Conservation (phyloP, 768 basidiomycete genomes). For the Boletus patriciae region DNA sequence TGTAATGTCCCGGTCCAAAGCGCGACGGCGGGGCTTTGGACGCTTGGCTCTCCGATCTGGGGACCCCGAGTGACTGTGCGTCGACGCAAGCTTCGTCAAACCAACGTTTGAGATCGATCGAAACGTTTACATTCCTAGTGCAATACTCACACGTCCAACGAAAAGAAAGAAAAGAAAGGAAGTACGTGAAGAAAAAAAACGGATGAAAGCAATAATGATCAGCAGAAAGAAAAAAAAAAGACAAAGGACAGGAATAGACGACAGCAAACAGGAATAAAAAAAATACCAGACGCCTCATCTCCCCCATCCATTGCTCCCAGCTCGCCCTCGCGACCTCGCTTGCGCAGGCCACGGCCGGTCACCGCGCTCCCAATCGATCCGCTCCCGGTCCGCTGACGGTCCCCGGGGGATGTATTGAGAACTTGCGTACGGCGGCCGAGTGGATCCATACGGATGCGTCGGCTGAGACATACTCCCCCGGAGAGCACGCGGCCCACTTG, state of each 20-base stretch:
- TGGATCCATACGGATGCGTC: conserved; percentile 19
- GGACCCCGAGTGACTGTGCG: not conserved
- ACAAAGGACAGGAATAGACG: too few relatives aligned
- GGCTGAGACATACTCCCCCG: conserved; percentile 29
- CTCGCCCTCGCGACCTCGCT: conserved; percentile 32
- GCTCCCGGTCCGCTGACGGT: conserved; percentile 53
- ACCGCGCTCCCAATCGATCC: conserved; percentile 47
- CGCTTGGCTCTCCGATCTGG: not conserved
- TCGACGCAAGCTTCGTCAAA: conserved; percentile 1
- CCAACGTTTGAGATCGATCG: not conserved
- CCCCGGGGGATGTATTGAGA: conserved; percentile 47
- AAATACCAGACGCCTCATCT: conserved; percentile 20
- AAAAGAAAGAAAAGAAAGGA: conserved; percentile 10
- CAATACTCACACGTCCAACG: conserved; percentile 8
- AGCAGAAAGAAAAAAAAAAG: conserved; percentile 13
- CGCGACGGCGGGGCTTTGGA: not conserved
- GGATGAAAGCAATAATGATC: conserved; percentile 37
- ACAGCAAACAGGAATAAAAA: conserved; percentile 14
- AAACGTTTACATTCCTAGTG: conserved; percentile 11
- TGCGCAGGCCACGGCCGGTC: conserved; percentile 37
- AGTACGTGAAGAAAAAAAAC: not conserved
- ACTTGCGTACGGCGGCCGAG: conserved; percentile 24
- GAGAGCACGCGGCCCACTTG: conserved; percentile 43
- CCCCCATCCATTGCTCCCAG: conserved; percentile 39
- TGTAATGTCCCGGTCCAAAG: not conserved